Evolutionary conservation across 2,329 filamentous ascomycete genomes (phyloP), one percentile per base, ranked within the genome.

Genomic region (Phaeosphaeriaceae sp.): DNA sequence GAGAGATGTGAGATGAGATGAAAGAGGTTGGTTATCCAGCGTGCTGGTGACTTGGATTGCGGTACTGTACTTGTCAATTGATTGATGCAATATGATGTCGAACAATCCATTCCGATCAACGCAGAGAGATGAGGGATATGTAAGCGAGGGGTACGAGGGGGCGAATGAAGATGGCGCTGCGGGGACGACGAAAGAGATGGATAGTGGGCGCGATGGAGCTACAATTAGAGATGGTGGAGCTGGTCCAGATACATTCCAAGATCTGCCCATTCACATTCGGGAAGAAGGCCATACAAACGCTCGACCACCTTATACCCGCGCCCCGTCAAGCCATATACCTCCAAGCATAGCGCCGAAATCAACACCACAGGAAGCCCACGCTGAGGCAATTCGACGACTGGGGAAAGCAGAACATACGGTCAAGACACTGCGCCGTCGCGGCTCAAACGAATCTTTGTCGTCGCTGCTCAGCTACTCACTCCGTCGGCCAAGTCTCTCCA

Each of bases 391-490:
- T 7, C 33, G 52, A 7, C 52, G 45, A 7, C 45, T 54, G 15
- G 45, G 31, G 20, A 54, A 54, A 27, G 52, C 44, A 41, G 45
- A 54, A 24, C 21, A 31, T 25, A 21, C 33, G 2, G 21, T 19
- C 19, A 54, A 54, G 20, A 27, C 52, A 6, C 19, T 54, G 15
- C 48, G 48, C 19, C 44, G 52, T 7, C 52, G 52, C 19, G 52
- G 52, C 17, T 54, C 52, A 19, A 48, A 54, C 10, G 52, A 54
- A 13, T 54, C 52, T 2, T n/a, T 48, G 7, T 54, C 52, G 3
- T 54, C 52, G 7, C 20, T 54, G 2, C 40, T 54, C 21, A 48
- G 44, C 11, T 54, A 54, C 31, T 54, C 52, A 9, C 48, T 54
- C 20, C 45, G 52, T 17, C 17, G 52, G 3, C 52, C 52, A 17